These are phyloP conservation scores for Letharia lupina DNA, from an alignment of 495 filamentous ascomycete species.

Conservation along the genomic window DNA sequence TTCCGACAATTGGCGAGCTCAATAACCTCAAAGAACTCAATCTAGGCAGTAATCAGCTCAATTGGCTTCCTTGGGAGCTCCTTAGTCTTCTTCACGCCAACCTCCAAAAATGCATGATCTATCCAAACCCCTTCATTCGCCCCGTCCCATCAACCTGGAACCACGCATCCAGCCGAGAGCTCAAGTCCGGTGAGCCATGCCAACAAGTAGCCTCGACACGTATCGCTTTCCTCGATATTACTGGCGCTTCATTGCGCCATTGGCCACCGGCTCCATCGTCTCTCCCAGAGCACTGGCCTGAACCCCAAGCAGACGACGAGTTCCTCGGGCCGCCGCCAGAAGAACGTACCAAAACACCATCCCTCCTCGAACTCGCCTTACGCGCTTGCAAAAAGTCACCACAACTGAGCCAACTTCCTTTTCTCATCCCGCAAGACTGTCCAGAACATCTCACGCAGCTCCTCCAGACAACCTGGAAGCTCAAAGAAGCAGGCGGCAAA, in stretches of 20 bases:
- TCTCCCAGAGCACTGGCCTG: constrained; percentile 11
- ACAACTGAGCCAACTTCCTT: constrained; percentile 34
- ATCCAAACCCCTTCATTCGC: constrained; percentile 42
- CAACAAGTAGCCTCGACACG: constrained; percentile 42
- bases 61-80: constrained; percentile 62
- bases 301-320: not conserved
- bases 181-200: constrained; percentile 22
- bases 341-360: constrained; percentile 33
- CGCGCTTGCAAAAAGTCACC: constrained; percentile 38
- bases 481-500: constrained; percentile 43
- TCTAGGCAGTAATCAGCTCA: constrained; percentile 59
- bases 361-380: constrained; percentile 52
- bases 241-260: constrained; percentile 31
- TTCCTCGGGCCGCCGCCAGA: constrained; percentile 9
- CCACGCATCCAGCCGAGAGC: not conserved
- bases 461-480: constrained; percentile 35
- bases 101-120: constrained; percentile 32
- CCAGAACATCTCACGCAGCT: constrained; percentile 36
- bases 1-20: constrained; percentile 55
- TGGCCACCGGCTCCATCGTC: constrained; percentile 17
- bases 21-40: constrained; percentile 58
- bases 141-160: constrained; percentile 12
- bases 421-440: constrained; percentile 37
- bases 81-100: constrained; percentile 26
- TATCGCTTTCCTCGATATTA: constrained; percentile 37